A percentile compares a stretch with the other conserved stretches of the same genome.
Conservation (phyloP, 805 yeast genomes). For the Barnettozyma pratensis region DNA sequence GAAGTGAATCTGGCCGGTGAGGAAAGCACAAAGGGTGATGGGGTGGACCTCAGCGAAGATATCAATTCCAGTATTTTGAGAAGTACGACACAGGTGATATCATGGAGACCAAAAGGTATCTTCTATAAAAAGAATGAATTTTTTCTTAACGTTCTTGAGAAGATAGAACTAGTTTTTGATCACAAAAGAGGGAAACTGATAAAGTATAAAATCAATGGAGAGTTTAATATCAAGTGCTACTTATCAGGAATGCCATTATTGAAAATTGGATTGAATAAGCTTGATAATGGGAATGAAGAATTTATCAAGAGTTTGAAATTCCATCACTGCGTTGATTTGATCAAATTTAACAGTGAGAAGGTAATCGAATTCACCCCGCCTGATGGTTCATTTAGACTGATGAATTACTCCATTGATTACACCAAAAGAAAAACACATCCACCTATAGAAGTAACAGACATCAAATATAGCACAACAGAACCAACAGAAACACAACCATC, state of each 20-base stretch:
- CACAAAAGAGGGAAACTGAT: slow-evolving; percentile 48
- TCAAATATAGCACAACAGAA: slow-evolving; percentile 1
- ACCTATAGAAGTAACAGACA: slow-evolving; percentile 12
- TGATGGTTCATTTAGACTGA: slow-evolving; percentile 46
- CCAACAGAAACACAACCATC: background rate
- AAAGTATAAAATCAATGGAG: slow-evolving; percentile 66
- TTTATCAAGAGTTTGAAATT: slow-evolving; percentile 66
- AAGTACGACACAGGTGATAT: slow-evolving; percentile 70
- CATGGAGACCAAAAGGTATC: slow-evolving; percentile 93
- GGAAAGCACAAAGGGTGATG: slow-evolving; percentile 2
- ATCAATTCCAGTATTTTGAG: slow-evolving; percentile 70
- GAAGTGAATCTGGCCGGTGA: slow-evolving; percentile 36
- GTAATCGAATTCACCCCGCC: slow-evolving; percentile 81
- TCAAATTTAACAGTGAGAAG: slow-evolving; percentile 43
- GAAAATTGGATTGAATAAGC: slow-evolving; percentile 71
- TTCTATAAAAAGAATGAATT: slow-evolving; percentile 85
- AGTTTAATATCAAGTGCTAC: slow-evolving; percentile 66
- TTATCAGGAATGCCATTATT: slow-evolving; percentile 88
- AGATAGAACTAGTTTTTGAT: slow-evolving; percentile 62
- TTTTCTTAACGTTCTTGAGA: slow-evolving; percentile 80
- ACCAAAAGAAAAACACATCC: slow-evolving; percentile 6
- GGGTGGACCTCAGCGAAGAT: slow-evolving; percentile 16
- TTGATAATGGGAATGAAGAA: slow-evolving; percentile 22
- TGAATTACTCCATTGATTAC: slow-evolving; percentile 6
- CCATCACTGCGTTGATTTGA: slow-evolving; percentile 82